Conservation (phyloP, 495 filamentous ascomycete species). For the Neurospora sp. region DNA sequence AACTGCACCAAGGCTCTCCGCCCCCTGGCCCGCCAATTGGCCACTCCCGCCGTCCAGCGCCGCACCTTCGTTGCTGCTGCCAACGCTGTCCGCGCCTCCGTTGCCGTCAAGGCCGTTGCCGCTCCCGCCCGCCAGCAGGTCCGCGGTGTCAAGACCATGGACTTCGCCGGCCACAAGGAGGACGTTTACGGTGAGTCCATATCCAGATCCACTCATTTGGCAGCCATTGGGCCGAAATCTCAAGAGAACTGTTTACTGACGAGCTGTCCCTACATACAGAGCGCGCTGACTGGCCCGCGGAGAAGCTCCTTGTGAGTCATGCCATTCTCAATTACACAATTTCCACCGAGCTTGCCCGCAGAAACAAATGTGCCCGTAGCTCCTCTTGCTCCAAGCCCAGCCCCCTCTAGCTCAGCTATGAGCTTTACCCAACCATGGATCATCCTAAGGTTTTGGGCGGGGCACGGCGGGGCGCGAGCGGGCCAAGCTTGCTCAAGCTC, state of each 20-base stretch:
- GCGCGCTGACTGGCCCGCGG: slow-evolving; percentile 94
- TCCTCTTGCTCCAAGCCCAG: not conserved
- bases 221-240: not conserved
- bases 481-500: not conserved
- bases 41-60: slow-evolving; percentile 53
- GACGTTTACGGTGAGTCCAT: slow-evolving; percentile 67
- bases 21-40: slow-evolving; percentile 62
- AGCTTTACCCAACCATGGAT: not conserved
- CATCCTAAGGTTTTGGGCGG: not conserved
- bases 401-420: not conserved
- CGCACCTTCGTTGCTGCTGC: slow-evolving; percentile 62
- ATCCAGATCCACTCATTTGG: not conserved
- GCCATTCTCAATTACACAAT: not conserved
- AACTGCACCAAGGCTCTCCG: slow-evolving; percentile 75
- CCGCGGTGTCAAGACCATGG: slow-evolving; percentile 75
- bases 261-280: slow-evolving; percentile 40
- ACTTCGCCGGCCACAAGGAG: slow-evolving; percentile 92
- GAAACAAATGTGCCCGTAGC: not conserved
- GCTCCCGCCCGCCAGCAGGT: slow-evolving; percentile 49
- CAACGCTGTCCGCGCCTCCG: slow-evolving; percentile 45
- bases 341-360: not conserved
- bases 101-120: slow-evolving; percentile 42
- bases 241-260: slow-evolving; percentile 1
- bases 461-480: not conserved
- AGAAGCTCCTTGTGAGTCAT: slow-evolving; percentile 80